A percentile compares a stretch with the other conserved stretches of the same genome.
These are phyloP conservation scores for Gracilaria gracilis DNA, from an alignment of 23 red algal genomes.

Conservation along the genomic window DNA sequence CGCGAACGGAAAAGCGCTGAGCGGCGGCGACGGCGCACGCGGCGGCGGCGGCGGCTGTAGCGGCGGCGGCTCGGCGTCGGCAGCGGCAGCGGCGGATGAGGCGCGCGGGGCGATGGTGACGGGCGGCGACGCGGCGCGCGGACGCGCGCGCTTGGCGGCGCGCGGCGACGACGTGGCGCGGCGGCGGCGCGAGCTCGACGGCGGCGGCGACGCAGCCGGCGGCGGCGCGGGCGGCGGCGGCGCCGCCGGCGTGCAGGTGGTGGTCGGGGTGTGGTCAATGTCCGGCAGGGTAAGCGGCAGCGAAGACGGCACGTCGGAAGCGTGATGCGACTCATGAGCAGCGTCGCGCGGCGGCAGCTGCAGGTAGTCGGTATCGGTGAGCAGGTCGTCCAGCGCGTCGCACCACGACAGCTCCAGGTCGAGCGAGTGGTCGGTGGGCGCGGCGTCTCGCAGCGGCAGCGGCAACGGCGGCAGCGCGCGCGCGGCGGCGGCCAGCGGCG, in stretches of 20 bases:
- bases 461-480: constrained; percentile 18
- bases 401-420: constrained; percentile 6
- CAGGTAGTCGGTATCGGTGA: constrained; percentile 44
- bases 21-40: neutral
- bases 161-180: too few relatives aligned
- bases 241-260: neutral
- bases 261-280: neutral
- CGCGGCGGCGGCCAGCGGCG: constrained; percentile 23
- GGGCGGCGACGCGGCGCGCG: too few relatives aligned
- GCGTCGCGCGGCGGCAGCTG: constrained; percentile 15
- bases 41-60: neutral
- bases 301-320: neutral
- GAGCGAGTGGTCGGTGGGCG: neutral
- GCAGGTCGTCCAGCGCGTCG: constrained; percentile 14
- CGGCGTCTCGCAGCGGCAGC: neutral
- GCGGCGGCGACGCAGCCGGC: neutral
- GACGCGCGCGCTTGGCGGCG: constrained; percentile 5
- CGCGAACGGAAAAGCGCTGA: constrained; percentile 17
- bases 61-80: neutral
- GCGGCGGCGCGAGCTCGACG: neutral
- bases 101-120: too few relatives aligned
- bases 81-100: neutral
- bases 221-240: neutral
- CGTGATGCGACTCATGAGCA: neutral
- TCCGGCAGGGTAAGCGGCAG: neutral